Evolutionary conservation across 768 basidiomycete species (phyloP).

Genomic region (Gloeopeniophorella convolvens): DNA sequence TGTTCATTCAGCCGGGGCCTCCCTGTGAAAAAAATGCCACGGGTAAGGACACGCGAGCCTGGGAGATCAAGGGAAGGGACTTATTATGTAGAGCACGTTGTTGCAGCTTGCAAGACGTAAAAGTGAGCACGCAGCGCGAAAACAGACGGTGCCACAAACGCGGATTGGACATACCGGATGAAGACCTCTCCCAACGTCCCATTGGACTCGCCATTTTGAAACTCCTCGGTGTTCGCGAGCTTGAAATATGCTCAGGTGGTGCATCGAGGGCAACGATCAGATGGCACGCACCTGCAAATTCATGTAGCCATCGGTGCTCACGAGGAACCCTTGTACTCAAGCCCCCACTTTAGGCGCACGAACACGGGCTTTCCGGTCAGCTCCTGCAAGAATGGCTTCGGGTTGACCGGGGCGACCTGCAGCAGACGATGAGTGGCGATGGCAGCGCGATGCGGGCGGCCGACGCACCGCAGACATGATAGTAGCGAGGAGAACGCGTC

Average conservation of each 20-base stretch:
- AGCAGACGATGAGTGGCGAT: not conserved
- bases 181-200: conserved; percentile 98
- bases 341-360: conserved; percentile 96
- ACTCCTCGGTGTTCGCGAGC: conserved; percentile 99
- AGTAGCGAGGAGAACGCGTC: conserved; percentile 35
- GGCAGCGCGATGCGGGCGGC: conserved; percentile 1
- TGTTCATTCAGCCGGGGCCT: conserved; percentile 16
- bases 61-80: conserved; percentile 32
- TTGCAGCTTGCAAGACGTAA: conserved; percentile 57
- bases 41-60: not conserved
- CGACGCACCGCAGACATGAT: conserved; percentile 61
- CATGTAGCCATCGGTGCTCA: conserved; percentile 99
- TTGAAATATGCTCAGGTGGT: conserved; percentile 28
- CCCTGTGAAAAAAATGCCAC: conserved; percentile 14
- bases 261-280: not conserved
- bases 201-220: conserved; percentile 91
- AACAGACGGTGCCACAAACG: not conserved
- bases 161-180: conserved; percentile 62
- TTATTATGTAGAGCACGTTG: conserved; percentile 94
- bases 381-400: conserved; percentile 98
- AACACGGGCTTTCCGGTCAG: conserved; percentile 95
- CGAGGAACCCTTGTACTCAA: conserved; percentile 98
- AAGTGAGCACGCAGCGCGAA: conserved; percentile 13
- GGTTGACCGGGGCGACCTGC: conserved; percentile 90
- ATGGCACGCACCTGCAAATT: conserved; percentile 82